Evolutionary conservation across 768 basidiomycete genomes (phyloP).

Genomic region (Tephrocybe rancida): DNA sequence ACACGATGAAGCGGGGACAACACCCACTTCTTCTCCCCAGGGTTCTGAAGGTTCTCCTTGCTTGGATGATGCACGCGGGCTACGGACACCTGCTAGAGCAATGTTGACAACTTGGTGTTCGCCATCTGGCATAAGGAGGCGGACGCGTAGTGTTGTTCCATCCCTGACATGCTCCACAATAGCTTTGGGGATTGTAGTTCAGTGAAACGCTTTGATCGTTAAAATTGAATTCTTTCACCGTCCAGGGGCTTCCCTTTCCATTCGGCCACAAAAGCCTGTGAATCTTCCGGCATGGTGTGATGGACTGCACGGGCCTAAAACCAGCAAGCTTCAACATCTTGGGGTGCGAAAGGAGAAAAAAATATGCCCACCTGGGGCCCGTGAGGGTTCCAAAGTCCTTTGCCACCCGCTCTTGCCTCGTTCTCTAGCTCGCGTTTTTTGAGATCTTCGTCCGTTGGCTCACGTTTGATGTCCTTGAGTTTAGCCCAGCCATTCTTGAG

Average conservation of each 20-base stretch:
- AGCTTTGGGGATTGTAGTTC: constrained; percentile 44
- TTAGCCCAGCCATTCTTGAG: constrained; percentile 92
- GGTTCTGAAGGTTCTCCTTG: constrained; percentile 80
- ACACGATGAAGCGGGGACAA: constrained; percentile 6
- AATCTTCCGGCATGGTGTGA: constrained; percentile 88
- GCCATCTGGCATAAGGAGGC: constrained; percentile 85
- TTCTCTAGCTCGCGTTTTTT: constrained; percentile 74
- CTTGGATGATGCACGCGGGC: constrained; percentile 68
- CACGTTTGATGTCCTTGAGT: constrained; percentile 84
- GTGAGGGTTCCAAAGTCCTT: constrained; percentile 87
- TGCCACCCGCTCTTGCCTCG: constrained; percentile 73
- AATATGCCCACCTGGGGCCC: constrained; percentile 60
- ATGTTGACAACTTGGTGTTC: constrained; percentile 92
- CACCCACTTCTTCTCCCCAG: constrained; percentile 85
- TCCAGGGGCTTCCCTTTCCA: constrained; percentile 93
- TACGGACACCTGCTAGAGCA: constrained; percentile 79
- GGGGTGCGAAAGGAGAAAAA: not conserved
- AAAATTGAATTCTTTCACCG: constrained; percentile 45
- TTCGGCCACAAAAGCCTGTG: constrained; percentile 85
- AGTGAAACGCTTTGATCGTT: not conserved
- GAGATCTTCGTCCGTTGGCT: constrained; percentile 77
- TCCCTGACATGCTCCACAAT: constrained; percentile 95
- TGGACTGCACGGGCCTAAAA: constrained; percentile 70
- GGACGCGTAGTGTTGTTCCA: constrained; percentile 86
- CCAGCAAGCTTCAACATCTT: constrained; percentile 6